Conservation (phyloP, 2,329 filamentous ascomycete species). For the Calonectria montana region DNA sequence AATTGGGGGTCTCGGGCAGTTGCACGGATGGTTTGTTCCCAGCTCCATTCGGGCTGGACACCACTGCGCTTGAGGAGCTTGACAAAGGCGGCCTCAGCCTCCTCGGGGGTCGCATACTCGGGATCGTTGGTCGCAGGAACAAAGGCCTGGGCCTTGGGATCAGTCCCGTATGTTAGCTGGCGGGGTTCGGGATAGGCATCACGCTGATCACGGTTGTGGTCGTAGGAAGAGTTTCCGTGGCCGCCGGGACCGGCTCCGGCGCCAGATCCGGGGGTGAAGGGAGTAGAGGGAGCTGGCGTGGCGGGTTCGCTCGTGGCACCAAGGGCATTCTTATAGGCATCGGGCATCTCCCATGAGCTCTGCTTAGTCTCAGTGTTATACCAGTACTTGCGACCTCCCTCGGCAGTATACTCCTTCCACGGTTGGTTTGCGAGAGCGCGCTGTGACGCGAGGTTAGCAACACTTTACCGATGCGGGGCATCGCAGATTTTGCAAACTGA, state of each 20-base stretch:
- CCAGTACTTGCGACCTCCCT: constrained; percentile 93
- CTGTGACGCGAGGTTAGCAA: constrained; percentile 55
- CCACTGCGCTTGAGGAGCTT: constrained; percentile 88
- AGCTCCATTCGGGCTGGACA: constrained; percentile 91
- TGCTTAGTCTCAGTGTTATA: constrained; percentile 92
- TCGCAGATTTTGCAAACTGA: constrained; percentile 51
- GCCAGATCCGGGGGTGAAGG: constrained; percentile 54
- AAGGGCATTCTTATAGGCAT: constrained; percentile 80
- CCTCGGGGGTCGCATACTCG: constrained; percentile 82
- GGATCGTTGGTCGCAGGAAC: constrained; percentile 76
- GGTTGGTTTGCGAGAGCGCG: constrained; percentile 84
- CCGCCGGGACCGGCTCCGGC: constrained; percentile 40
- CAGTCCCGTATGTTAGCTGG: constrained; percentile 68
- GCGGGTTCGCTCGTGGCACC: constrained; percentile 64
- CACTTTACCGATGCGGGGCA: neutral
- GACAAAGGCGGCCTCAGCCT: constrained; percentile 92
- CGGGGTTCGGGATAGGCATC: constrained; percentile 64
- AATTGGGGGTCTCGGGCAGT: constrained; percentile 94
- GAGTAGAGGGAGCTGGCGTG: constrained; percentile 53
- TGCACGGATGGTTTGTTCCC: constrained; percentile 88
- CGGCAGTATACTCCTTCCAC: constrained; percentile 92
- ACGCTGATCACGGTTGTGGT: constrained; percentile 52
- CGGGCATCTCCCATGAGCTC: constrained; percentile 96
- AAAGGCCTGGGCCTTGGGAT: constrained; percentile 68
- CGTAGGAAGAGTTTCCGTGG: constrained; percentile 49